phyloP scores from a whole-genome alignment of 768 basidiomycete species.

The Myochromella boudieri region DNA sequence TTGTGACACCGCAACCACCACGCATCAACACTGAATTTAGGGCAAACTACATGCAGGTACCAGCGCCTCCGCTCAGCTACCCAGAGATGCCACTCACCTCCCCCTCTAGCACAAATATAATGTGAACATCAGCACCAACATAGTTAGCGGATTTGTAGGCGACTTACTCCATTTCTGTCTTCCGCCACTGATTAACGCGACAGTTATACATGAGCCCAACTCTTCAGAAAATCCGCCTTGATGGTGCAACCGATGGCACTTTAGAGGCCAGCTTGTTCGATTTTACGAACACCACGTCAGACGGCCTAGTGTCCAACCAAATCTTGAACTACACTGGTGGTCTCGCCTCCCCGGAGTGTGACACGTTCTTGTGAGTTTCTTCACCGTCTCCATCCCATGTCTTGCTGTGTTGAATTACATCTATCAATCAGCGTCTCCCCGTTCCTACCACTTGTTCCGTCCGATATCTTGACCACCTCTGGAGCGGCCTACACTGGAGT shows the following conservation, averaged over 20 bases:
- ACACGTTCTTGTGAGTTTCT: constrained; percentile 23
- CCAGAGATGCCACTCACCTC: too few species aligned
- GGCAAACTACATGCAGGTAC: constrained; percentile 20
- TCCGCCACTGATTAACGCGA: constrained; percentile 2
- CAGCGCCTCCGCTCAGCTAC: too few species aligned
- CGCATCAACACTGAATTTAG: constrained; percentile 18
- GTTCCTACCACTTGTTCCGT: constrained; percentile 23
- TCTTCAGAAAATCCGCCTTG: constrained; percentile 24
- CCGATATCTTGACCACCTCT: constrained; percentile 21
- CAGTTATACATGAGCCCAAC: constrained; percentile 29
- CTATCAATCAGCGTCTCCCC: constrained; percentile 15
- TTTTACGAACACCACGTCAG: constrained; percentile 24
- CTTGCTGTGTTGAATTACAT: not conserved
- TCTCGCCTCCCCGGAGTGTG: constrained; percentile 20
- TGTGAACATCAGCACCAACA: constrained; percentile 13
- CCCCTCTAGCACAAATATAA: constrained; percentile 17
- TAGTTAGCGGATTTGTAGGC: constrained; percentile 16
- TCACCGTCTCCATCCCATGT: not conserved
- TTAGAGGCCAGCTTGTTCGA: constrained; percentile 26
- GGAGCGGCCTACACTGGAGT: constrained; percentile 27
- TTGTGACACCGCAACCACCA: constrained; percentile 14
- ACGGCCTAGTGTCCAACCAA: constrained; percentile 26
- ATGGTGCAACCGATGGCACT: constrained; percentile 21
- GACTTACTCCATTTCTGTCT: not conserved
- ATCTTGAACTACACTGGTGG: constrained; percentile 21